Conservation (phyloP, 2,329 filamentous ascomycete species). For the Cordyceps fumosorosea region DNA sequence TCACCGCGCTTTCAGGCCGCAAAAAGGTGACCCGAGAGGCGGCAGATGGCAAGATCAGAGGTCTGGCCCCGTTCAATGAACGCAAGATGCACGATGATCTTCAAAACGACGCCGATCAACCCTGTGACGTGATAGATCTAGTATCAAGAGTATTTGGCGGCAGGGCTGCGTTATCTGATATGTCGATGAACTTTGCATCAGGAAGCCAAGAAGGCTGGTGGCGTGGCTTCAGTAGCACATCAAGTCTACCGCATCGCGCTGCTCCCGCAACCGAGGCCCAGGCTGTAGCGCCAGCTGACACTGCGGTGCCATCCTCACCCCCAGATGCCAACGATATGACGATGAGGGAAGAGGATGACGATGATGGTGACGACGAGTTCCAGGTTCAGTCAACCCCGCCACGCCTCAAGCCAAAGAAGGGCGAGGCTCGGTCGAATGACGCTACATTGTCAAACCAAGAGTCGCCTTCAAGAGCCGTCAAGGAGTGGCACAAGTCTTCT, state of each 20-base stretch:
- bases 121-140: conserved; percentile 30
- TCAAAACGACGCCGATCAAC: conserved; percentile 18
- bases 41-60: conserved; percentile 44
- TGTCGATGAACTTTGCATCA: conserved; percentile 24
- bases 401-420: conserved; percentile 24
- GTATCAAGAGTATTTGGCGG: conserved; percentile 36
- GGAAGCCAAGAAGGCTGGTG: conserved; percentile 43
- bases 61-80: conserved; percentile 43
- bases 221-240: conserved; percentile 32
- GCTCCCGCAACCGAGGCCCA: conserved; percentile 5
- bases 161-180: conserved; percentile 25
- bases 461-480: conserved; percentile 7
- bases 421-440: neutral
- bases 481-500: neutral
- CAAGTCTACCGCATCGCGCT: conserved; percentile 17
- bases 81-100: conserved; percentile 31
- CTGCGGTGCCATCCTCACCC: conserved; percentile 14
- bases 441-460: neutral
- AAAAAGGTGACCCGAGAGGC: conserved; percentile 37
- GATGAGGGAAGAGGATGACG: conserved; percentile 23
- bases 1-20: conserved; percentile 43
- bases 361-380: conserved; percentile 32
- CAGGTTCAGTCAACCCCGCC: conserved; percentile 44
- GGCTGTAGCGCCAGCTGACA: neutral
- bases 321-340: conserved; percentile 10